Percentiles rank a stretch among this genome's conserved stretches.
These are phyloP conservation scores for Fusarium sp. DNA, from an alignment of 2,329 filamentous ascomycete species.

Conservation along the genomic window DNA sequence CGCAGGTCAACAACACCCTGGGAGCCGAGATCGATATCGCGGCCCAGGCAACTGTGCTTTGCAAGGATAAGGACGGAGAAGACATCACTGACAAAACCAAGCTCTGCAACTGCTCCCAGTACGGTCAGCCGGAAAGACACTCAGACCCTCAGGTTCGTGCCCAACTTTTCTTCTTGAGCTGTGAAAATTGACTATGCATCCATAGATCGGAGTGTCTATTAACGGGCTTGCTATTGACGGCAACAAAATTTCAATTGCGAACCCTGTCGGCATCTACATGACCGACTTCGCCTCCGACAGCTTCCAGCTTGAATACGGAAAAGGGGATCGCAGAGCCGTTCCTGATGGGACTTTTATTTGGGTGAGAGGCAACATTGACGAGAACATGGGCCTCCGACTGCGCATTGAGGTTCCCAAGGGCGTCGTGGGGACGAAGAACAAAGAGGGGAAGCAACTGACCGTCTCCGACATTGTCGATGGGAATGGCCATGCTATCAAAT, in stretches of 20 bases:
- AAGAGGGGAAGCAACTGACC: background rate
- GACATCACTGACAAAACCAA: background rate
- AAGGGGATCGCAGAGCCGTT: background rate
- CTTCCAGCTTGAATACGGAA: background rate
- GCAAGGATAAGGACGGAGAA: background rate
- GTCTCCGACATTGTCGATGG: background rate
- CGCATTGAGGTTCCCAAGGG: background rate
- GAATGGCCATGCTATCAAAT: background rate
- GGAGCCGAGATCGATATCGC: background rate
- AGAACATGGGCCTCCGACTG: background rate
- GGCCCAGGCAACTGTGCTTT: background rate
- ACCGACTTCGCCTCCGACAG: background rate
- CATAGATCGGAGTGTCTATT: background rate
- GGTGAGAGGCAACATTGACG: background rate
- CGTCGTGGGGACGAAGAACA: background rate
- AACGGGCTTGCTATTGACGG: background rate
- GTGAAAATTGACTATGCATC: background rate
- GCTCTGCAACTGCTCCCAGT: background rate
- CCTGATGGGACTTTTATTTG: background rate
- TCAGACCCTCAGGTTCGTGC: background rate
- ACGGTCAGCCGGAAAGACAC: background rate
- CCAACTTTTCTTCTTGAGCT: no score
- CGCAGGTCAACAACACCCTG: background rate
- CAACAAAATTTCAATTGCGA: background rate
- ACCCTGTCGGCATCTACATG: background rate